Conservation (phyloP, 2,329 filamentous ascomycete species). For the Shiraia sp. region DNA sequence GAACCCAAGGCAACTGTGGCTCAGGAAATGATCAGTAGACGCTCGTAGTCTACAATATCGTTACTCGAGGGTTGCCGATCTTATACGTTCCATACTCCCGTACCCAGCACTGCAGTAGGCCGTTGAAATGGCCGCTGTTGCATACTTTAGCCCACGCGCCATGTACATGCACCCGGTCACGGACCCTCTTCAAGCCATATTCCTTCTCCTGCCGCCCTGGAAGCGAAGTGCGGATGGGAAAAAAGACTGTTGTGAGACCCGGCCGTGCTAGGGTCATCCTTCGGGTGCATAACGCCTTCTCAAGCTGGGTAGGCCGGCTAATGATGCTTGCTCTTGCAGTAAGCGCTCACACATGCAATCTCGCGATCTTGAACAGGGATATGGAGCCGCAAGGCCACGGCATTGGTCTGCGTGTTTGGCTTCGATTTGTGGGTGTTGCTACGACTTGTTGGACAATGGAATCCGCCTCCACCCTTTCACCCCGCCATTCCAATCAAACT, state of each 20-base stretch:
- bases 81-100: constrained; percentile 32
- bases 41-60: constrained; percentile 19
- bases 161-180: constrained; percentile 33
- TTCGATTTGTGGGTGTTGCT: constrained; percentile 29
- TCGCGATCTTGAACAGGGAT: constrained; percentile 23
- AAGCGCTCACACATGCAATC: constrained; percentile 34
- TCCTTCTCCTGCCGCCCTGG: constrained; percentile 16
- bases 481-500: constrained; percentile 21
- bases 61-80: constrained; percentile 25
- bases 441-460: constrained; percentile 16
- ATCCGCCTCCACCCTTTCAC: constrained; percentile 21
- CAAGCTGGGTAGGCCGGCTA: constrained; percentile 21
- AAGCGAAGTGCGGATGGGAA: constrained; percentile 10
- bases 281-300: constrained; percentile 27
- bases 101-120: constrained; percentile 23
- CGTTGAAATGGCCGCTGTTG: constrained; percentile 38
- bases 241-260: constrained; percentile 30
- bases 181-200: constrained; percentile 28
- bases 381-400: constrained; percentile 37
- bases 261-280: constrained; percentile 27
- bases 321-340: constrained; percentile 30
- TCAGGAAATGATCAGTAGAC: constrained; percentile 5
- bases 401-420: constrained; percentile 29
- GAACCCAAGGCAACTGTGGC: background rate
- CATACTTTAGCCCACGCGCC: constrained; percentile 31